phyloP scores from a whole-genome alignment of 2,329 filamentous ascomycete genomes.

The Dactylonectria estremocensis region DNA sequence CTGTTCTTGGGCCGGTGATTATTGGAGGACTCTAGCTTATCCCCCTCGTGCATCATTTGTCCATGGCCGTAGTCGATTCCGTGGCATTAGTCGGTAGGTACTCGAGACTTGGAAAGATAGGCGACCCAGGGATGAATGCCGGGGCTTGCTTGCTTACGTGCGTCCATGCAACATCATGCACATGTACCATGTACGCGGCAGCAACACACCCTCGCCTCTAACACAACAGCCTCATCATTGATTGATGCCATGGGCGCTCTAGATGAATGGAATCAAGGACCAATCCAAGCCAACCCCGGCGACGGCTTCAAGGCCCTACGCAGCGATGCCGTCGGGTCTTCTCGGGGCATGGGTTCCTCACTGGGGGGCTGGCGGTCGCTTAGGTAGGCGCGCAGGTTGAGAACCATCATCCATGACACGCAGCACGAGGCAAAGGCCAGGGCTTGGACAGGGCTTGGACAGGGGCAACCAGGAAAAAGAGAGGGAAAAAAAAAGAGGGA shows the following conservation, averaged over 20 bases:
- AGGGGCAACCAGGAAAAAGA: conserved; percentile 9
- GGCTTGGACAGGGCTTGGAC: no score
- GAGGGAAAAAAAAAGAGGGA: neutral
- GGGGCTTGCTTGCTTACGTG: conserved; percentile 18
- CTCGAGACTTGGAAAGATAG: neutral
- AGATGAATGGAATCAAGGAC: conserved; percentile 2
- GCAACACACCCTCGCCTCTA: conserved; percentile 15
- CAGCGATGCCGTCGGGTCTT: conserved; percentile 40
- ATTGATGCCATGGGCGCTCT: conserved; percentile 20
- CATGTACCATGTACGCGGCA: neutral
- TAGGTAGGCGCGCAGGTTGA: neutral
- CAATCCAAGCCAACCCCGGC: neutral
- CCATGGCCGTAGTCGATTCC: neutral
- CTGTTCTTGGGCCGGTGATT: conserved; percentile 11
- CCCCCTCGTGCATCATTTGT: conserved; percentile 11
- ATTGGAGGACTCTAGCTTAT: conserved; percentile 8
- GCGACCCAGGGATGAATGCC: neutral
- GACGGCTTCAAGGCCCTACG: conserved; percentile 19
- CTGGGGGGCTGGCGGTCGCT: conserved; percentile 30
- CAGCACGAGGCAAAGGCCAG: conserved; percentile 18
- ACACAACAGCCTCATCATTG: conserved; percentile 38
- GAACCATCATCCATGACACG: conserved; percentile 7
- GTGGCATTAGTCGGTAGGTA: conserved; percentile 5
- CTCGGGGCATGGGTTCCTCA: conserved; percentile 37
- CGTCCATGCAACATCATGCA: conserved; percentile 19